phyloP scores from a whole-genome alignment of 768 basidiomycete genomes.

The Coprinopsis sp. region DNA sequence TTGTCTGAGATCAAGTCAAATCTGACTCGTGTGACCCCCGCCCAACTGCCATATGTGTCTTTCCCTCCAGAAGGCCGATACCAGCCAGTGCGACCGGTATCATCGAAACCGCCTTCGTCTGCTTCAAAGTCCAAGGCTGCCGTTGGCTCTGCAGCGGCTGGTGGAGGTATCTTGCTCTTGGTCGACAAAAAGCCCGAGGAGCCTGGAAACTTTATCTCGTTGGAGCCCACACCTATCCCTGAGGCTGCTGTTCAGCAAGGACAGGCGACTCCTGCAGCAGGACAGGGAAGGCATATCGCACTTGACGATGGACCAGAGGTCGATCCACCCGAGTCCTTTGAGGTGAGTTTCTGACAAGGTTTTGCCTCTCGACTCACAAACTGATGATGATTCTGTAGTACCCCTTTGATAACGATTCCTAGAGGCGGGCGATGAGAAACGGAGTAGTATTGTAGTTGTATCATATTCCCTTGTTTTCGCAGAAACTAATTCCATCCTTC shows the following conservation, averaged over 20 bases:
- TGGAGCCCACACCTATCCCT: conserved; percentile 33
- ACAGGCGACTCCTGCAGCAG: conserved; percentile 25
- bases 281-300: conserved; percentile 49
- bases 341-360: conserved; percentile 48
- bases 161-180: conserved; percentile 85
- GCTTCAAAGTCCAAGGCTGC: conserved; percentile 30
- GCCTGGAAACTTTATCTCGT: conserved; percentile 69
- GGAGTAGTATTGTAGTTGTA: neutral
- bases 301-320: conserved; percentile 74
- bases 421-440: conserved; percentile 15
- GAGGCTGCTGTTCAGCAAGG: conserved; percentile 20
- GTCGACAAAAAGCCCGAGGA: conserved; percentile 68
- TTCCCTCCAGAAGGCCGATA: conserved; percentile 81
- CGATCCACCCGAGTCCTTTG: conserved; percentile 74
- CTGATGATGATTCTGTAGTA: conserved; percentile 47
- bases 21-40: conserved; percentile 88
- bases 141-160: conserved; percentile 44
- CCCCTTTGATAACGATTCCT: conserved; percentile 67
- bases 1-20: conserved; percentile 73
- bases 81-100: conserved; percentile 82
- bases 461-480: too few relatives aligned
- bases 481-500: too few relatives aligned
- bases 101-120: conserved; percentile 42
- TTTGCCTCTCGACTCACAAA: conserved; percentile 4
- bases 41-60: conserved; percentile 78